Percentiles rank a stretch among this genome's conserved stretches.
Conservation (phyloP, 2,329 filamentous ascomycete genomes). For the Monilinia vaccinii-corymbosi region DNA sequence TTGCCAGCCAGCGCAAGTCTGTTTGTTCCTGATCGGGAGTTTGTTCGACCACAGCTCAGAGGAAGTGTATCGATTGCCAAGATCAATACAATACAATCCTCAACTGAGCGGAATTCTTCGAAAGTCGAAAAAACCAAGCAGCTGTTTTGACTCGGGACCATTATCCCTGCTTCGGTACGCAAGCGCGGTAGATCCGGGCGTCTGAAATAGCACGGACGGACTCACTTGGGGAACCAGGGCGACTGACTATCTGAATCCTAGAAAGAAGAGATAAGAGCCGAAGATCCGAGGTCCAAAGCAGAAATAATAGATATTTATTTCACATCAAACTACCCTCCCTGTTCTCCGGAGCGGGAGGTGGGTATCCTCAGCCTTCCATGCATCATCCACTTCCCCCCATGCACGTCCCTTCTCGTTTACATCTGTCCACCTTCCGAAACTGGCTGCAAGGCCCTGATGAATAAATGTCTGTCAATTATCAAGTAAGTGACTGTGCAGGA, state of each 20-base stretch:
- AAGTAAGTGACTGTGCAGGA: neutral
- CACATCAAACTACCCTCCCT: too few relatives aligned
- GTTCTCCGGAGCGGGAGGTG: too few relatives aligned
- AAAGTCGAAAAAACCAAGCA: neutral
- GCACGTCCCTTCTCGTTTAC: too few relatives aligned
- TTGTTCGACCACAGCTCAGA: neutral
- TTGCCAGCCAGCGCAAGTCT: neutral
- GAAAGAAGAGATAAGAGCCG: neutral
- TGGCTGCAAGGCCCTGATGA: too few relatives aligned
- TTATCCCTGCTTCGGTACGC: slow-evolving; percentile 15
- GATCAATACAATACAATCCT: neutral
- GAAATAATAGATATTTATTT: too few relatives aligned
- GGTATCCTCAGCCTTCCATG: too few relatives aligned
- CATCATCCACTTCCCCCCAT: too few relatives aligned
- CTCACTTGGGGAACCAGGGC: slow-evolving; percentile 25
- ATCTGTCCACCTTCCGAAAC: too few relatives aligned
- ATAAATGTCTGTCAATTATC: neutral
- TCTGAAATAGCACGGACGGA: slow-evolving; percentile 27
- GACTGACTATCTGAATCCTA: neutral
- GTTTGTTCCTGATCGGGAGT: neutral
- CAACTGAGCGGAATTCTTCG: neutral
- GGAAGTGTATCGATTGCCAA: neutral
- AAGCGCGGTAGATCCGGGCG: slow-evolving; percentile 20
- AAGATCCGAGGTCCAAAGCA: neutral
- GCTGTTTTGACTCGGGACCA: slow-evolving; percentile 12